A percentile compares a stretch with the other conserved stretches of the same genome.
These are phyloP conservation scores for Mycena leptocephala DNA, from an alignment of 768 basidiomycete genomes.

Conservation along the genomic window DNA sequence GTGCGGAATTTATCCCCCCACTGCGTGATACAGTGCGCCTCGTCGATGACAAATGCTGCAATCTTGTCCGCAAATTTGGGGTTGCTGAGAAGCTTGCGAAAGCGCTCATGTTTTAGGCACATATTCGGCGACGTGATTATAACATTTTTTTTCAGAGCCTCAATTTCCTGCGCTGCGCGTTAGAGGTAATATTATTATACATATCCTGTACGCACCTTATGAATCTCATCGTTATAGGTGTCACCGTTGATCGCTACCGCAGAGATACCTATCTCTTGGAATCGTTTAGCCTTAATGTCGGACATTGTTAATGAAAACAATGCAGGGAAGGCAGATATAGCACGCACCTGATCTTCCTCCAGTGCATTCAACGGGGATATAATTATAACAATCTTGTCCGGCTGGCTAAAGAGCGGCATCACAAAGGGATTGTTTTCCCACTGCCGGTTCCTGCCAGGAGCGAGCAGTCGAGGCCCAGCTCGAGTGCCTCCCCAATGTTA, in stretches of 20 bases:
- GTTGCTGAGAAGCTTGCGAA: slow-evolving; percentile 27
- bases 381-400: slow-evolving; percentile 28
- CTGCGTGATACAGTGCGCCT: slow-evolving; percentile 45
- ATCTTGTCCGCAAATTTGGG: slow-evolving; percentile 12
- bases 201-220: not conserved
- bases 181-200: not conserved
- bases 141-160: slow-evolving; percentile 28
- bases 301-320: not conserved
- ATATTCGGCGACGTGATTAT: slow-evolving; percentile 42
- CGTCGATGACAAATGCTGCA: slow-evolving; percentile 40
- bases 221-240: slow-evolving; percentile 26
- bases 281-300: slow-evolving; percentile 23
- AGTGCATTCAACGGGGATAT: slow-evolving; percentile 40
- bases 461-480: slow-evolving; percentile 37
- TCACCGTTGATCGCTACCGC: slow-evolving; percentile 35
- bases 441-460: slow-evolving; percentile 37
- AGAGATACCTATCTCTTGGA: slow-evolving; percentile 26
- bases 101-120: slow-evolving; percentile 25
- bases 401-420: slow-evolving; percentile 31
- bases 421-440: slow-evolving; percentile 42
- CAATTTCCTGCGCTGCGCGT: not conserved
- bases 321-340: not conserved
- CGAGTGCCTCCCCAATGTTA: slow-evolving; percentile 39
- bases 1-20: not conserved
- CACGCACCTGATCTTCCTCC: slow-evolving; percentile 34